Evolutionary conservation across 441 rosid species (phyloP), one percentile per base, ranked within the genome.

Genomic region (Adansonia rubrostipa): DNA sequence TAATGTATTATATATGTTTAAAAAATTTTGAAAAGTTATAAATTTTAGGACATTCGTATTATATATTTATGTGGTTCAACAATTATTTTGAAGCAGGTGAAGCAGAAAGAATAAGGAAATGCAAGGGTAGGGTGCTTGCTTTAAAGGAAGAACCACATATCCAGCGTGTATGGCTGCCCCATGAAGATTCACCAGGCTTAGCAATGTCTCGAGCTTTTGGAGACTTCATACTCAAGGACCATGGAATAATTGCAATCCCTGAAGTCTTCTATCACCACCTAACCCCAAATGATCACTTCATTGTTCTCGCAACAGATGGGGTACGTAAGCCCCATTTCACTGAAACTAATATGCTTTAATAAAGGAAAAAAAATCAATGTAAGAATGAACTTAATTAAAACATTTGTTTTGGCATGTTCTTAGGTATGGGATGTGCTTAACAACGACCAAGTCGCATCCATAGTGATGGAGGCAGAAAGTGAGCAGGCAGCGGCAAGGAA

Each of bases 191-290:
- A 5, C 98, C 97, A 0, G 98, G 97, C 13, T 74, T 93, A 11
- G 98, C 98, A 65, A 93, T 95, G 97, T 89, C 98, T 11, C 84
- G 98, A 28, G 93, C 97, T 74, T 91, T 95, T 0, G 97, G 98
- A 2, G 94, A 93, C 74, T 95, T 89, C 57, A 62, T 89, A 6
- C 93, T 93, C 15, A 90, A 94, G 82, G 75, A 85, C 68, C 88
- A 90, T 8, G 97, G 98, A 56, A 74, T 93, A 7, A 92, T 89
- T 42, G 92, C 95, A 0, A 76, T 84, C 42, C 98, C 98, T 0
- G 86, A 94, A 0, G 75, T 94, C 80, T 89, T 91, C 66, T 61
- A 75, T 68, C 92, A 76, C 86, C 90, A 86, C 9, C 71, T 94
- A 60, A 83, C 88, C 73, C 51, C 89, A 3, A 62, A 81, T 1